These are phyloP conservation scores for Metschnikowia koreensis DNA, from an alignment of 805 yeast species.

Conservation along the genomic window DNA sequence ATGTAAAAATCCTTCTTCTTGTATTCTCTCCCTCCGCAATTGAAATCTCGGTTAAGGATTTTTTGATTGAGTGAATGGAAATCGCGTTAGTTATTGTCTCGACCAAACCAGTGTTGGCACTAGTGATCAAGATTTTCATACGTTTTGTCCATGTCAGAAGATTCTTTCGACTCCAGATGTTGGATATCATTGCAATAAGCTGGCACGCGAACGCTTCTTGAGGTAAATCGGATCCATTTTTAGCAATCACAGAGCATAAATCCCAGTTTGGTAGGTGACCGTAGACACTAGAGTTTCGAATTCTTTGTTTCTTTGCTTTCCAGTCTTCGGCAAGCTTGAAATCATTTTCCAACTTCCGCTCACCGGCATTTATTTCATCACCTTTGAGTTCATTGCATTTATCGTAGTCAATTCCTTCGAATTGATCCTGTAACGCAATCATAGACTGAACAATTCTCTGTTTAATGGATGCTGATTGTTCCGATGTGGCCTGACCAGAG, in stretches of 20 bases:
- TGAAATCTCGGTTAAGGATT: constrained; percentile 78
- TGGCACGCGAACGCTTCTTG: constrained; percentile 99
- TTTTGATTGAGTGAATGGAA: constrained; percentile 91
- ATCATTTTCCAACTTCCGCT: constrained; percentile 88
- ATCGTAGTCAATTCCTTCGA: constrained; percentile 37
- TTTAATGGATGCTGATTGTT: constrained; percentile 29
- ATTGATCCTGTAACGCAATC: constrained; percentile 39
- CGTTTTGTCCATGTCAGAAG: constrained; percentile 87
- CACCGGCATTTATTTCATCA: constrained; percentile 61
- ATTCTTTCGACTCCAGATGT: constrained; percentile 70
- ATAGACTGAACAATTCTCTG: constrained; percentile 29
- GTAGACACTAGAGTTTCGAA: constrained; percentile 70
- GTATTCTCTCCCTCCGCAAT: constrained; percentile 65
- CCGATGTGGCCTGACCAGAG: constrained; percentile 55
- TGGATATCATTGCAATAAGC: constrained; percentile 80
- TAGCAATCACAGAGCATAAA: constrained; percentile 89
- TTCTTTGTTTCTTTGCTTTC: constrained; percentile 77
- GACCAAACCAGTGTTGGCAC: constrained; percentile 86
- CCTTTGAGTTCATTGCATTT: constrained; percentile 39
- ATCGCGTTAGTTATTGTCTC: constrained; percentile 95
- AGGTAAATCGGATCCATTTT: constrained; percentile 92
- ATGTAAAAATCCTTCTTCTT: constrained; percentile 60
- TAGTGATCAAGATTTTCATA: constrained; percentile 89
- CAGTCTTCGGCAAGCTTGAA: constrained; percentile 93
- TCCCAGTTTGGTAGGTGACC: constrained; percentile 95